A percentile compares a stretch with the other conserved stretches of the same genome.
These are phyloP conservation scores for Mortierella sp. DNA, from an alignment of 371 early-diverging fungal genomes.

Conservation along the genomic window DNA sequence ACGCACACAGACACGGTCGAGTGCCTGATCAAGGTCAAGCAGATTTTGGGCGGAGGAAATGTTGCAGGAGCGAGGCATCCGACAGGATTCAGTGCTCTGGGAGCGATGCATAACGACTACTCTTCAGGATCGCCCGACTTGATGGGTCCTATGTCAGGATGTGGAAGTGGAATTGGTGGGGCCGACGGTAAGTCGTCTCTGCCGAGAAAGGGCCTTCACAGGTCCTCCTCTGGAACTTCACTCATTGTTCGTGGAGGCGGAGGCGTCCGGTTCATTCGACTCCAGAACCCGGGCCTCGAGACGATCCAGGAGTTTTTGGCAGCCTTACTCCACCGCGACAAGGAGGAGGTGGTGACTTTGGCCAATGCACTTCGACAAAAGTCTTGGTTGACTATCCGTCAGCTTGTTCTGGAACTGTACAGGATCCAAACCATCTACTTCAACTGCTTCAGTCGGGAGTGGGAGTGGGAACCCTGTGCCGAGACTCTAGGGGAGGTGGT, in stretches of 20 bases:
- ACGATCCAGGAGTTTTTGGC: slow-evolving; percentile 38
- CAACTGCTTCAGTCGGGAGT: slow-evolving; percentile 22
- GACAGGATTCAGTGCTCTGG: slow-evolving; percentile 23
- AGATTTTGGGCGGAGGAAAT: slow-evolving; percentile 47
- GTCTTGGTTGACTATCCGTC: slow-evolving; percentile 49
- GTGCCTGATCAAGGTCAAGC: slow-evolving; percentile 49
- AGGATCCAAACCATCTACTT: slow-evolving; percentile 37
- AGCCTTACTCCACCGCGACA: slow-evolving; percentile 23
- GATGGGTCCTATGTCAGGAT: neutral
- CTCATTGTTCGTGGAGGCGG: slow-evolving; percentile 47
- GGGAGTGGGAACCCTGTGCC: slow-evolving; percentile 41
- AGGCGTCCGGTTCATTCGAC: slow-evolving; percentile 39
- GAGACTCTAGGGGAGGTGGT: slow-evolving; percentile 36
- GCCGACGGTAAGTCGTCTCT: neutral
- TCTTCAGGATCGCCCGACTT: neutral
- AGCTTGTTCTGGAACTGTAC: slow-evolving; percentile 46
- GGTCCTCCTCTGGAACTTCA: slow-evolving; percentile 17
- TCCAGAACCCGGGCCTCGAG: slow-evolving; percentile 28
- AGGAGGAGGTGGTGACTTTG: slow-evolving; percentile 22
- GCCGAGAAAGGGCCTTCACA: neutral
- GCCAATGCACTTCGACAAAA: slow-evolving; percentile 42
- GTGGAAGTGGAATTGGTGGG: neutral
- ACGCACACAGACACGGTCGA: slow-evolving; percentile 47
- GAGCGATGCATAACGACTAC: slow-evolving; percentile 24
- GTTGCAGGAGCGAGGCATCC: slow-evolving; percentile 18